These are phyloP conservation scores for Microsporum audouinii DNA, from an alignment of 2,329 filamentous ascomycete genomes.

Conservation along the genomic window DNA sequence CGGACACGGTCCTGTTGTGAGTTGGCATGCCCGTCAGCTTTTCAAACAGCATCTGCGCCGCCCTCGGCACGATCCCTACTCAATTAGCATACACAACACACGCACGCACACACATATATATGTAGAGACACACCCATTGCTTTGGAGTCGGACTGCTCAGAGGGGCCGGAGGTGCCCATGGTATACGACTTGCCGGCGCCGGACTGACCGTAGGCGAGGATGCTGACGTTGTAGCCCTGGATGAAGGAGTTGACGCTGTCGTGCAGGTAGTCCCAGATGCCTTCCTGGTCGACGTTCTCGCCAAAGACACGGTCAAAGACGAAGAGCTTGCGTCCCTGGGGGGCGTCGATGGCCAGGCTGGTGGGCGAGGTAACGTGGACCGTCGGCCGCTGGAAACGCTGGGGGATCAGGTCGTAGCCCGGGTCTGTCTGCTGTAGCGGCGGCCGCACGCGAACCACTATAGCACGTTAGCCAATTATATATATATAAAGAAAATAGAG, in stretches of 20 bases:
- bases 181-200: slow-evolving; percentile 97
- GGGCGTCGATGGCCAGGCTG: slow-evolving; percentile 76
- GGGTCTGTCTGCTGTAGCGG: slow-evolving; percentile 73
- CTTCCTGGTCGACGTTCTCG: slow-evolving; percentile 71
- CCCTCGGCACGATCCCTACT: slow-evolving; percentile 89
- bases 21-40: slow-evolving; percentile 35
- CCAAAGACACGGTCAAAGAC: slow-evolving; percentile 93
- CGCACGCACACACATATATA: neutral
- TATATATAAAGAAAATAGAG: neutral
- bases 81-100: neutral
- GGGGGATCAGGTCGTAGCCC: slow-evolving; percentile 87
- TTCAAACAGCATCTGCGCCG: slow-evolving; percentile 76
- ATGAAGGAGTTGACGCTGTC: slow-evolving; percentile 85
- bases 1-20: slow-evolving; percentile 50
- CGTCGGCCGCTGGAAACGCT: slow-evolving; percentile 86
- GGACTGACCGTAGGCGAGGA: slow-evolving; percentile 93
- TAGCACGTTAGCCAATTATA: neutral
- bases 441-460: slow-evolving; percentile 87
- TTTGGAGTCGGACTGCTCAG: slow-evolving; percentile 58
- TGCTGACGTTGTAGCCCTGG: slow-evolving; percentile 96
- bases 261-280: slow-evolving; percentile 84
- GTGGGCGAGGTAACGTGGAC: slow-evolving; percentile 81
- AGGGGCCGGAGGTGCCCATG: slow-evolving; percentile 87
- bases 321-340: slow-evolving; percentile 87
- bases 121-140: slow-evolving; percentile 58